Base-by-base conservation (phyloP, 2,329 filamentous ascomycete genomes). In the Penicillium hesseltinei region DNA sequence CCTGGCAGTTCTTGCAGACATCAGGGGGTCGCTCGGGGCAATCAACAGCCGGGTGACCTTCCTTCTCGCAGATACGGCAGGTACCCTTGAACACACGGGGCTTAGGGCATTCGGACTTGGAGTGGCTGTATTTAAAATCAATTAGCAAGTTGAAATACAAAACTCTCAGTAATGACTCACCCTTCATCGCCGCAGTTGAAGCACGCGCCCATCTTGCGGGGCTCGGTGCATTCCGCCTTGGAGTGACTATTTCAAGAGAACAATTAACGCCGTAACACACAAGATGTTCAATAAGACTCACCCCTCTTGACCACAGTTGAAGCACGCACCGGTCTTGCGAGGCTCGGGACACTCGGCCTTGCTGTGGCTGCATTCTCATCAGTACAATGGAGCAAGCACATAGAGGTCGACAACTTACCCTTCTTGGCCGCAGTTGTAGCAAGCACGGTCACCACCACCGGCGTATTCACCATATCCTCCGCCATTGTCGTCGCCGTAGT, bases 1-100 rank as follows among this genome's bases (percentile, higher is more conserved):
- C 53, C 73, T 70, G 68, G 33, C 79, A 81, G 57, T 80, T 81
- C 59, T 74, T 77, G 70, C 79, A 81, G 25, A 77, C 67, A 47
- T 75, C 72, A 13, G 74, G 67, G 21, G 74, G 73, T 51, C 71
- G 74, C 23, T 78, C 71, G 1, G 79, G 79, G 54, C 80, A 82
- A 27, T 77, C 72, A 15, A 67, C 60, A 44, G 76, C 75, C 33
- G 73, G 73, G 55, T 81, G 80, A 3, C 79, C 78, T 61, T 80
- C 72, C 61, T 78, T 62, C n/a, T 73, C 67, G 61, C 80, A 81
- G 51, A 75, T 68, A 44, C 74, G 75, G 64, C 79, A 81, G 38
- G 72, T 66, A 13, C 79, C 79, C 33, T 72, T 79, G 68, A 80
- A 80, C 21, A 78, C 73, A 44, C 75, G 75, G 49, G 78, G 77